A percentile compares a stretch with the other conserved stretches of the same genome.
These are phyloP conservation scores for Cryphonectria radicalis DNA, from an alignment of 2,329 filamentous ascomycete species.

Conservation along the genomic window DNA sequence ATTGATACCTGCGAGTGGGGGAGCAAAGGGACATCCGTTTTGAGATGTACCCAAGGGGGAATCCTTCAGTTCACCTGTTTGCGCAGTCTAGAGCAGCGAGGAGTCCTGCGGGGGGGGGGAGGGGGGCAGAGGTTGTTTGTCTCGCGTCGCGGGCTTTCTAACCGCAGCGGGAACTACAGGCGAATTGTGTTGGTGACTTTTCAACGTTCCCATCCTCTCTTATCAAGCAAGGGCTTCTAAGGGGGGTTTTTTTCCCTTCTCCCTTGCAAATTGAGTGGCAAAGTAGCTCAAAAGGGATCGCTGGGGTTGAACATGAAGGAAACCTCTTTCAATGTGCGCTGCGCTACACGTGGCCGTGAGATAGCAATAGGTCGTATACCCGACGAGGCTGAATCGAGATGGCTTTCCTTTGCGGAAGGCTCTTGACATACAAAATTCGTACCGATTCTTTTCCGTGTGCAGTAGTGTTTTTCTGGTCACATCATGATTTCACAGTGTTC, in stretches of 20 bases:
- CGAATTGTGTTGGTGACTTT: background rate
- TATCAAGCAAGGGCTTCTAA: background rate
- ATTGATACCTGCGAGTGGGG: background rate
- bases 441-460: background rate
- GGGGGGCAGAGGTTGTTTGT: background rate
- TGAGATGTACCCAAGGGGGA: background rate
- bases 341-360: background rate
- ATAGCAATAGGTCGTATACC: background rate
- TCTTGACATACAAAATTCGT: background rate
- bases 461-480: background rate
- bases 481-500: background rate
- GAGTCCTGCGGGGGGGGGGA: background rate
- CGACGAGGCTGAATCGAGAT: background rate
- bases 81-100: constrained; percentile 1
- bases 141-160: background rate
- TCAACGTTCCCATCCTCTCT: background rate
- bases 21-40: background rate
- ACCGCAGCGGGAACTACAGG: background rate
- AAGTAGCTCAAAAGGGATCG: background rate
- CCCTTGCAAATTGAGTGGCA: background rate
- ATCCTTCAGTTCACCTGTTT: background rate
- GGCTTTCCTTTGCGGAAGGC: background rate
- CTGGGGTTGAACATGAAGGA: background rate
- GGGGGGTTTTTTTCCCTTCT: too few relatives aligned
- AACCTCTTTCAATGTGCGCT: background rate